phyloP scores from a whole-genome alignment of 2,329 filamentous ascomycete species.

The Exophiala lecanii-corni region DNA sequence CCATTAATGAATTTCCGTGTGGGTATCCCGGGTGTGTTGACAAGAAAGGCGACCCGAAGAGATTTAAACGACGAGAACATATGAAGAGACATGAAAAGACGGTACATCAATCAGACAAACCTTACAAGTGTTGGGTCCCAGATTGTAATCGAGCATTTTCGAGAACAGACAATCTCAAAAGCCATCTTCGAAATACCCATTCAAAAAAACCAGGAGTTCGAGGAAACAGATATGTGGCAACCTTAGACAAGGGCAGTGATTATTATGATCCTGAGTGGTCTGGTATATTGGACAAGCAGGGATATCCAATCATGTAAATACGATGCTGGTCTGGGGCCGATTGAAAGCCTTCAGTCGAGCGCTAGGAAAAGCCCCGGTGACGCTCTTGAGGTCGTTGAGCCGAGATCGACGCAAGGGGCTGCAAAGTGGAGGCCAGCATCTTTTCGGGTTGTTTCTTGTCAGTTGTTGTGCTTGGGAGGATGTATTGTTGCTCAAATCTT shows the following conservation, averaged over 20 bases:
- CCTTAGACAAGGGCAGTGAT: slow-evolving; percentile 38
- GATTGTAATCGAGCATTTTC: slow-evolving; percentile 40
- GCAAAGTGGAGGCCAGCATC: no score
- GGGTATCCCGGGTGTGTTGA: slow-evolving; percentile 35
- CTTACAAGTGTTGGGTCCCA: slow-evolving; percentile 40
- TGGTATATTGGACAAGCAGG: slow-evolving; percentile 39
- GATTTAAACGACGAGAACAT: slow-evolving; percentile 48
- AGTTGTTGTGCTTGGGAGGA: no score
- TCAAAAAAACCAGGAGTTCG: slow-evolving; percentile 39
- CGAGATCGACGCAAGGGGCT: no score
- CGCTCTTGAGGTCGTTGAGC: no score
- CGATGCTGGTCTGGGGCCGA: no score
- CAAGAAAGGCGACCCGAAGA: slow-evolving; percentile 39
- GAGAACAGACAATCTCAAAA: slow-evolving; percentile 43
- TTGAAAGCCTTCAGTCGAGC: no score
- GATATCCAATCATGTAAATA: slow-evolving; percentile 33
- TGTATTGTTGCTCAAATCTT: no score
- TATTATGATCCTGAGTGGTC: slow-evolving; percentile 43
- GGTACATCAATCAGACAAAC: slow-evolving; percentile 37
- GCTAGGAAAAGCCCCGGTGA: no score
- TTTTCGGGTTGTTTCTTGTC: no score
- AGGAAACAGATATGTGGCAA: slow-evolving; percentile 44
- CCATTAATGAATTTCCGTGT: slow-evolving; percentile 32
- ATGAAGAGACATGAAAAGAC: slow-evolving; percentile 47
- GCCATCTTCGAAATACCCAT: slow-evolving; percentile 44